A percentile compares a stretch with the other conserved stretches of the same genome.
These are phyloP conservation scores for Brettanomyces bruxellensis DNA, from an alignment of 805 yeast genomes.

Conservation along the genomic window DNA sequence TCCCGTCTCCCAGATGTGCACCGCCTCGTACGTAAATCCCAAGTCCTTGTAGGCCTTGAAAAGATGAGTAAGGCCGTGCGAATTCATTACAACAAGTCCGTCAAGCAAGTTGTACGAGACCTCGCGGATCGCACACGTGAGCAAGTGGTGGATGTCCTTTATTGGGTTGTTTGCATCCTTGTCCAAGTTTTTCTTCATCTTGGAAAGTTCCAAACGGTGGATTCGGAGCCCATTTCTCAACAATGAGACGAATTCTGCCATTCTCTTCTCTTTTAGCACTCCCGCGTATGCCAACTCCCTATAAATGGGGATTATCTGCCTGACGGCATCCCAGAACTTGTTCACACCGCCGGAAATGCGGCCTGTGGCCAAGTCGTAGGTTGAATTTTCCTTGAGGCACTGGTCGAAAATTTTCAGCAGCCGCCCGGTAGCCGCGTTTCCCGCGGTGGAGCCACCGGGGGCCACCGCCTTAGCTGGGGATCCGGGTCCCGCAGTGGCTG, in stretches of 20 bases:
- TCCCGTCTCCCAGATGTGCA: slow-evolving; percentile 62
- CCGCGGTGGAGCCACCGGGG: background rate
- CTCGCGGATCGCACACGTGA: slow-evolving; percentile 42
- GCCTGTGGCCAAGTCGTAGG: slow-evolving; percentile 30
- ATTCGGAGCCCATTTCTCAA: slow-evolving; percentile 49
- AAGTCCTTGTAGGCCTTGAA: slow-evolving; percentile 54
- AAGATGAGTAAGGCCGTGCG: slow-evolving; percentile 48
- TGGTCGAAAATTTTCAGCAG: slow-evolving; percentile 41
- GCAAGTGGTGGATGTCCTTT: slow-evolving; percentile 41
- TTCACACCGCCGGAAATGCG: slow-evolving; percentile 31
- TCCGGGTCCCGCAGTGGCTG: background rate
- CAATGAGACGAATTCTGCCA: slow-evolving; percentile 40
- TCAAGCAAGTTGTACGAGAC: slow-evolving; percentile 42
- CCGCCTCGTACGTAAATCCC: slow-evolving; percentile 52
- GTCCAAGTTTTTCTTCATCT: slow-evolving; percentile 50
- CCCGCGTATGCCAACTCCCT: slow-evolving; percentile 37
- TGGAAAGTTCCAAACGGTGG: slow-evolving; percentile 44
- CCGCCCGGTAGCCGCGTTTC: slow-evolving; percentile 30
- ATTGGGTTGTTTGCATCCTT: slow-evolving; percentile 48
- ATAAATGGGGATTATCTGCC: slow-evolving; percentile 41
- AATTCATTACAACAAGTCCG: slow-evolving; percentile 33
- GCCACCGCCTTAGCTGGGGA: background rate
- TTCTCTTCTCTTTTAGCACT: slow-evolving; percentile 37
- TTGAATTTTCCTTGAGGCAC: slow-evolving; percentile 28
- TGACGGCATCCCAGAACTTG: slow-evolving; percentile 45